Base-by-base conservation (phyloP, 768 basidiomycete species). In the Hericium coralloides region DNA sequence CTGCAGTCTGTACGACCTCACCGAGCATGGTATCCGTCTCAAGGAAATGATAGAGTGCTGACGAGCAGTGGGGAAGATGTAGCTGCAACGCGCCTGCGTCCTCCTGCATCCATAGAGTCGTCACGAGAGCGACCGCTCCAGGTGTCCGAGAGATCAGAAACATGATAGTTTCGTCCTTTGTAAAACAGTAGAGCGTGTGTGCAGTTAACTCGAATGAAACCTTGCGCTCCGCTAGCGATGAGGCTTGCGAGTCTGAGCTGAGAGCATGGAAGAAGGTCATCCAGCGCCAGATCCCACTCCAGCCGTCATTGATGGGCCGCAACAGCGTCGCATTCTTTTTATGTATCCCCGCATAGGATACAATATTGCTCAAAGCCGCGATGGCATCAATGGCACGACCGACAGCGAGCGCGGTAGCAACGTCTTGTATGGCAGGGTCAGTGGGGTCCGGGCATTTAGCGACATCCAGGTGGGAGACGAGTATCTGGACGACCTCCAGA, bases 231-330 rank as follows among this genome's bases (percentile, higher is more conserved):
- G 61, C 51, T 5, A 63, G 55, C 14, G 59, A 48, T n/a, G 57
- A 54, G 26, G 59, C 57, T 18, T 52, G 49, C 37, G 59, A 52
- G 37, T 66, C 58, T 38, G 70, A 59, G 26, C 68, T 65, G 4
- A 62, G 58, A 10, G 64, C 59, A 62, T 65, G 68, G 43, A 74
- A 65, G 62, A 65, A 73, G 1, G 61, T 63, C 51, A 70, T 69
- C 72, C 74, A 74, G 58, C 72, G 70, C 64, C 68, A 73, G 17
- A 72, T 62, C 12, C 67, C 70, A 1, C 67, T 68, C 73, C 73
- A 75, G 3, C 65, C 67, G n/a, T 64, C 55, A 7, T 64, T 56
- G n/a, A 72, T 60, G 10, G 58, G 56, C 15, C 60, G 52, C 22
- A 65, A 66, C 49, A 69, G 59, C 10, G 62, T 47, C 1, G 60